A percentile compares a stretch with the other conserved stretches of the same genome.
Evolutionary conservation across 2,329 filamentous ascomycete species (phyloP).

Genomic region (Talaromyces sp.): DNA sequence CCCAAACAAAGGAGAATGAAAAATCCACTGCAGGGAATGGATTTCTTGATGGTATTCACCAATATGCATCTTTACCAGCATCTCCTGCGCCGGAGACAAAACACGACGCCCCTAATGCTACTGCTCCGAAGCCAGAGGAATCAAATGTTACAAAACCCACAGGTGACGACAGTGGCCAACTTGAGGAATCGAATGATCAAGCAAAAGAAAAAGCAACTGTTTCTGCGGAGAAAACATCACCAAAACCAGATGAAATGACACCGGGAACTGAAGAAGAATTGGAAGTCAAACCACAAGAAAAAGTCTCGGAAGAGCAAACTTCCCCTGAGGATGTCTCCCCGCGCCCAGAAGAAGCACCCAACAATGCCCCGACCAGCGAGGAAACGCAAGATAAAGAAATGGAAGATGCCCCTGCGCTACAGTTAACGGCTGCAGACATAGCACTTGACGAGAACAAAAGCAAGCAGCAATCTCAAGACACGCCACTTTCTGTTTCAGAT

Average conservation of each 20-base stretch:
- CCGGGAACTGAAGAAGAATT: background rate
- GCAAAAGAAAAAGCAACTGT: background rate
- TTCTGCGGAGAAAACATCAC: background rate
- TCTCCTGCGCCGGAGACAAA: background rate
- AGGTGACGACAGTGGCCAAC: background rate
- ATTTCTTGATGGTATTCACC: constrained; percentile 21
- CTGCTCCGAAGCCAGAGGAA: background rate
- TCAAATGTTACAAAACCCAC: background rate
- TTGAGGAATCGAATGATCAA: background rate
- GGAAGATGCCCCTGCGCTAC: background rate
- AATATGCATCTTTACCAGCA: constrained; percentile 18
- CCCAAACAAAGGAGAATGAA: background rate
- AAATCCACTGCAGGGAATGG: constrained; percentile 2
- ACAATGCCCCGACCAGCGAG: background rate
- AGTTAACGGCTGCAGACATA: constrained; percentile 1
- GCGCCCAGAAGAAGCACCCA: background rate
- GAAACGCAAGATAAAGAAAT: constrained; percentile 1
- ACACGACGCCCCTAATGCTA: background rate
- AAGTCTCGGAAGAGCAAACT: background rate
- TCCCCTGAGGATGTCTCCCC: background rate
- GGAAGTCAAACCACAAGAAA: background rate
- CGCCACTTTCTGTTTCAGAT: background rate
- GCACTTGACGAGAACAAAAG: background rate
- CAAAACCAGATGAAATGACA: background rate
- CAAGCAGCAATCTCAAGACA: background rate